Evolutionary conservation across 2,329 filamentous ascomycete species (phyloP).

Genomic region (Paecilomyces niveus): DNA sequence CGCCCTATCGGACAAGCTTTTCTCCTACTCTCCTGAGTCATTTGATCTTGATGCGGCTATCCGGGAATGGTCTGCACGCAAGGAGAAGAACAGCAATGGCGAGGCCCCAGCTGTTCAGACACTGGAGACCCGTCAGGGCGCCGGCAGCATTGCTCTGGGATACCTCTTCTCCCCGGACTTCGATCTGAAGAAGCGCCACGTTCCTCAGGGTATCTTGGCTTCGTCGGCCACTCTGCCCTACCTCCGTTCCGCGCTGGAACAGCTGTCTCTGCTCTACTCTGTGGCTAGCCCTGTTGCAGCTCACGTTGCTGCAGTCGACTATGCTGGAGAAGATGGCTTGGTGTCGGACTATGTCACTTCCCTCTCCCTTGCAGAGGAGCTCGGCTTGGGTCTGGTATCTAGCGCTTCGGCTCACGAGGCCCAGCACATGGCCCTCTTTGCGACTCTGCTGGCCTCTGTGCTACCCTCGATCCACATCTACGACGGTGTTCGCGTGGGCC

Average conservation of each 20-base stretch:
- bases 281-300: constrained; percentile 89
- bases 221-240: constrained; percentile 75
- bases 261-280: constrained; percentile 83
- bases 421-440: constrained; percentile 91
- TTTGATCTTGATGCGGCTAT: constrained; percentile 85
- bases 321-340: constrained; percentile 61
- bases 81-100: constrained; percentile 73
- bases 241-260: constrained; percentile 77
- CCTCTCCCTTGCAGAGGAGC: constrained; percentile 75
- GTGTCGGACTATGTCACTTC: constrained; percentile 82
- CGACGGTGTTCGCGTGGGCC: constrained; percentile 74
- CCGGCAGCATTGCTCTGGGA: constrained; percentile 83
- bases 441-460: constrained; percentile 70
- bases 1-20: constrained; percentile 91
- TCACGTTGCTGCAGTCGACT: constrained; percentile 87
- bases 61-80: constrained; percentile 63
- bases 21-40: constrained; percentile 88
- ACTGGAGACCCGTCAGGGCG: constrained; percentile 81
- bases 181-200: constrained; percentile 79
- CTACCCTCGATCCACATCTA: constrained; percentile 83
- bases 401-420: constrained; percentile 83
- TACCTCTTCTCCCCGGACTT: constrained; percentile 99
- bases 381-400: constrained; percentile 78
- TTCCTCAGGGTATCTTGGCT: constrained; percentile 85
- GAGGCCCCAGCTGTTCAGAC: constrained; percentile 69